Evolutionary conservation across 345 rosid genomes (phyloP).

Genomic region (Eutrema heterophyllum): DNA sequence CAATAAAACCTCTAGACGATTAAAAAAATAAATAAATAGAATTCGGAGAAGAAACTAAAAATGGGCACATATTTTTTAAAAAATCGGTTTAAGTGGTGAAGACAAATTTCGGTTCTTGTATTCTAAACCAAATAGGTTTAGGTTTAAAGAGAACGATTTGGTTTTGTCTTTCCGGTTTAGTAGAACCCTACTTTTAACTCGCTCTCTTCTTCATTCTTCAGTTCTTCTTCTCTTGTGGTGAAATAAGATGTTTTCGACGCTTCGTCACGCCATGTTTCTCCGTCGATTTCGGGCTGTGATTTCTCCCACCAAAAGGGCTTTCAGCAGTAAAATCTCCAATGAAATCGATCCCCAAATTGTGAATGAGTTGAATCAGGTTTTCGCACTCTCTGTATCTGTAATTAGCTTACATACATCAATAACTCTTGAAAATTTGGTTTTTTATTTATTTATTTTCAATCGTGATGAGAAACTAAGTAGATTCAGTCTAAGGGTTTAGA

Average conservation of each 20-base stretch:
- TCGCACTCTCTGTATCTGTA: not conserved
- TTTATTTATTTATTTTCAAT: not conserved
- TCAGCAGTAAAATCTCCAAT: slow-evolving; percentile 26
- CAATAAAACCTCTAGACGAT: no score
- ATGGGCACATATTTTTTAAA: not conserved
- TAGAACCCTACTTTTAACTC: not conserved
- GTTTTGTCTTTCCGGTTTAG: not conserved
- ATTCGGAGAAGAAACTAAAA: not conserved
- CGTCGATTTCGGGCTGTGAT: slow-evolving; percentile 32
- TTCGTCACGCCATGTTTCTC: slow-evolving; percentile 40
- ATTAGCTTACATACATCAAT: not conserved
- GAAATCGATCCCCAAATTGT: slow-evolving; percentile 20
- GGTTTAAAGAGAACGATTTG: not conserved
- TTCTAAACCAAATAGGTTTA: not conserved
- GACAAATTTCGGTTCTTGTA: not conserved
- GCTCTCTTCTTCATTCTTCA: not conserved
- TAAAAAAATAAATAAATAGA: no score
- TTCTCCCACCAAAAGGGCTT: slow-evolving; percentile 34
- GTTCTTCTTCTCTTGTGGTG: not conserved
- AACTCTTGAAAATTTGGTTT: not conserved
- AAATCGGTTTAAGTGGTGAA: not conserved
- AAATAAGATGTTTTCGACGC: not conserved
- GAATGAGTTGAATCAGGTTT: slow-evolving; percentile 55
- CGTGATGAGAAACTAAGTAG: not conserved
- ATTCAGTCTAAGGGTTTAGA: not conserved